phyloP scores from a whole-genome alignment of 2,329 filamentous ascomycete genomes.

The Botrytis fabae region DNA sequence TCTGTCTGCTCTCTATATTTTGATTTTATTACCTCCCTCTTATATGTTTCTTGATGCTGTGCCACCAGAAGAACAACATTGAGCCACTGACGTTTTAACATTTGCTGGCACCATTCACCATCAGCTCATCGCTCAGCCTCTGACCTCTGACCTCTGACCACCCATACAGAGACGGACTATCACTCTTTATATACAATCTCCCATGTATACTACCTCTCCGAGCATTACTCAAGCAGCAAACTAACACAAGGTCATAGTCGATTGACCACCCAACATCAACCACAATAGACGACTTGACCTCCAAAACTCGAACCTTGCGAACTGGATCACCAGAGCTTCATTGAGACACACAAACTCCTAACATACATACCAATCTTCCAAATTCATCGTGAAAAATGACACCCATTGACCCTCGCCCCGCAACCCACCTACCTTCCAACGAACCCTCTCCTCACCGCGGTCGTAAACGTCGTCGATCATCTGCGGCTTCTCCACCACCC shows the following conservation, averaged over 20 bases:
- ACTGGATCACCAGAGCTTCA: not conserved
- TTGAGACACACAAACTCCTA: not conserved
- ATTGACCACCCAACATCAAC: not conserved
- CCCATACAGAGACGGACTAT: not conserved
- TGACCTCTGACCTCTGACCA: not conserved
- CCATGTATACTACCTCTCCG: not conserved
- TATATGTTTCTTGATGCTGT: not conserved
- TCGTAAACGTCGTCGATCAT: conserved; percentile 38
- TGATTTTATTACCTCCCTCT: not conserved
- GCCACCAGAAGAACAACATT: not conserved
- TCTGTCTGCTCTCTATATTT: not conserved
- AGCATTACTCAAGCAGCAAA: not conserved
- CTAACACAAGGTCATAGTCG: not conserved
- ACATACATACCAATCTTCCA: not conserved
- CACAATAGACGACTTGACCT: not conserved
- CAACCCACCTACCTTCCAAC: not conserved
- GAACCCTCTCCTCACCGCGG: conserved; percentile 30
- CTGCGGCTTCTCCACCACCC: conserved; percentile 25
- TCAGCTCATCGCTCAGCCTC: not conserved
- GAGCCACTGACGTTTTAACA: not conserved
- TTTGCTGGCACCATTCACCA: conserved; percentile 20
- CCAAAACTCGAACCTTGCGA: not conserved
- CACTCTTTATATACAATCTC: not conserved
- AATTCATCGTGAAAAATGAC: conserved; percentile 7
- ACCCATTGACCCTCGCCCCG: not conserved